Evolutionary conservation across 768 basidiomycete genomes (phyloP).

Genomic region (Russula sp.): DNA sequence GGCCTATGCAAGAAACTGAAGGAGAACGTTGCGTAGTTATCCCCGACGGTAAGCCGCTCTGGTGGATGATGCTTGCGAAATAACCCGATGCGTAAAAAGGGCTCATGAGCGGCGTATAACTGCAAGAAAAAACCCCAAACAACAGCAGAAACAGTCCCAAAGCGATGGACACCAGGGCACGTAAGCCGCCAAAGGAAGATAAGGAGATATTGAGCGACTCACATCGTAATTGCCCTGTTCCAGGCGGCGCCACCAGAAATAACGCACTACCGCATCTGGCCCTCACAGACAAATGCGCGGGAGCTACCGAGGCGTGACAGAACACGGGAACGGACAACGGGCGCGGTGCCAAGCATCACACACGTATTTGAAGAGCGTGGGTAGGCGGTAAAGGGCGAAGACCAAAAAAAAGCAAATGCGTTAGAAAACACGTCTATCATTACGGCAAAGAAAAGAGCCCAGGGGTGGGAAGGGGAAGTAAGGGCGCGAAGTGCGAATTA

Average conservation of each 20-base stretch:
- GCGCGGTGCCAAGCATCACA: background rate
- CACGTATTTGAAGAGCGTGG: background rate
- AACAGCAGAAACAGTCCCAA: background rate
- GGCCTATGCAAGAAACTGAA: slow-evolving; percentile 61
- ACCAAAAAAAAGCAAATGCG: background rate
- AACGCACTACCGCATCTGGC: slow-evolving; percentile 10
- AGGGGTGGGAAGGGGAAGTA: background rate
- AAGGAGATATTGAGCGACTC: background rate
- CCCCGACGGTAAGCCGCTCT: slow-evolving; percentile 58
- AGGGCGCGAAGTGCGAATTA: no score
- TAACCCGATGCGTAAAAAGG: slow-evolving; percentile 47
- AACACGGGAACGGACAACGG: background rate
- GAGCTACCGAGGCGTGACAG: slow-evolving; percentile 10
- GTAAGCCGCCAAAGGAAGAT: background rate
- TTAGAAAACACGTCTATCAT: background rate
- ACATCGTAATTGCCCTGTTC: slow-evolving; percentile 14
- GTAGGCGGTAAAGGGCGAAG: background rate
- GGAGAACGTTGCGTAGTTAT: slow-evolving; percentile 58
- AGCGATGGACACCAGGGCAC: background rate
- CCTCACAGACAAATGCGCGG: slow-evolving; percentile 17
- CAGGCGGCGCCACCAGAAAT: slow-evolving; percentile 21
- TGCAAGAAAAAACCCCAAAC: background rate
- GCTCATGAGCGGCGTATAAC: slow-evolving; percentile 15
- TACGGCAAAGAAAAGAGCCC: background rate
- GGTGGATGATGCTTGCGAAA: slow-evolving; percentile 48